A percentile compares a stretch with the other conserved stretches of the same genome.
These are phyloP conservation scores for Trichoderma afroharzianum DNA, from an alignment of 2,329 filamentous ascomycete species.

Conservation along the genomic window DNA sequence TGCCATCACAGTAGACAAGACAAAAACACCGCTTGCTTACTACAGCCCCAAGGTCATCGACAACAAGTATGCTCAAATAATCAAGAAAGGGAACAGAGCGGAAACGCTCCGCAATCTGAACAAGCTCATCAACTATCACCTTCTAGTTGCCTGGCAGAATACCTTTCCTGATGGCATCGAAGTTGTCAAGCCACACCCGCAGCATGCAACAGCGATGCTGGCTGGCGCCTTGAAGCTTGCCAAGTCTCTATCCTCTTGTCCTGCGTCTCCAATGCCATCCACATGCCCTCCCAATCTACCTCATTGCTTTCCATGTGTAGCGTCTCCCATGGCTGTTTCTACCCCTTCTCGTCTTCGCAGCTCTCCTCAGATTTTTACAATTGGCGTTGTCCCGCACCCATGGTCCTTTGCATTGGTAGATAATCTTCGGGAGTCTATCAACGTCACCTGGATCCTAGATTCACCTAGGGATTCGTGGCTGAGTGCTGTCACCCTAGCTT, in stretches of 20 bases:
- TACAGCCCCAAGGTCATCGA: constrained; percentile 65
- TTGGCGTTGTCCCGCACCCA: constrained; percentile 86
- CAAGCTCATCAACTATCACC: constrained; percentile 75
- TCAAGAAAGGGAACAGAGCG: constrained; percentile 49
- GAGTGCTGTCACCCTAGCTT: constrained; percentile 62
- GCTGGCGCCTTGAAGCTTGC: constrained; percentile 70
- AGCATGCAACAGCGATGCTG: constrained; percentile 71
- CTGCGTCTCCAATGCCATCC: constrained; percentile 65
- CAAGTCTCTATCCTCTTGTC: constrained; percentile 70
- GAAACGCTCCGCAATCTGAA: constrained; percentile 65
- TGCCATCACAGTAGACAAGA: constrained; percentile 61
- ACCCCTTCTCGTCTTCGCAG: constrained; percentile 69
- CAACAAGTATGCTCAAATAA: constrained; percentile 64
- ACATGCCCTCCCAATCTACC: constrained; percentile 81
- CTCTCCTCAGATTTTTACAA: constrained; percentile 67
- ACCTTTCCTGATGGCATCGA: constrained; percentile 72
- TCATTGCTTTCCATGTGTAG: constrained; percentile 68
- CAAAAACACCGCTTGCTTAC: constrained; percentile 68
- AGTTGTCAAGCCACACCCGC: constrained; percentile 73
- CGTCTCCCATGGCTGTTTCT: constrained; percentile 62
- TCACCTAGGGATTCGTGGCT: constrained; percentile 79
- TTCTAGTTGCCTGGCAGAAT: constrained; percentile 83
- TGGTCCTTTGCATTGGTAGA: constrained; percentile 74
- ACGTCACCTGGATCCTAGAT: constrained; percentile 62
- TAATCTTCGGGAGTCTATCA: constrained; percentile 57